phyloP scores from a whole-genome alignment of 2,329 filamentous ascomycete genomes.

The Ascochyta koolunga region DNA sequence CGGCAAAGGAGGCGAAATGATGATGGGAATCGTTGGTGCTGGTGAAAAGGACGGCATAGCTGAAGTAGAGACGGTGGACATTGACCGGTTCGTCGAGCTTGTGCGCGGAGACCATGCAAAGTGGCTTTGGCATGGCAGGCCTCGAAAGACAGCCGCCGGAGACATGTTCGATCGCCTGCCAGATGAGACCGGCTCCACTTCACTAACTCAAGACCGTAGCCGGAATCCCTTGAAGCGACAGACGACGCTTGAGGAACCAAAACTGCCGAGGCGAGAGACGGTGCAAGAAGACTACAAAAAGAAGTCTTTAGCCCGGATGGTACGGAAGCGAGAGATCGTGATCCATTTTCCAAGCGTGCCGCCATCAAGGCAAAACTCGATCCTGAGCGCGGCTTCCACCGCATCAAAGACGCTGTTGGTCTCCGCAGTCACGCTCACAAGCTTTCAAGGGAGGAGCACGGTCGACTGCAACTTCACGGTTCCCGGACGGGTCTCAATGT shows the following conservation, averaged over 20 bases:
- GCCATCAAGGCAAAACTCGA: conserved; percentile 81
- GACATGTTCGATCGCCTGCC: conserved; percentile 50
- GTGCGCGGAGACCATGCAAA: conserved; percentile 83
- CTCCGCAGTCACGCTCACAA: conserved; percentile 51
- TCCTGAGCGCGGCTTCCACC: conserved; percentile 79
- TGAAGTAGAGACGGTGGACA: conserved; percentile 89
- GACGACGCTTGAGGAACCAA: conserved; percentile 46
- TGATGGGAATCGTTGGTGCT: conserved; percentile 87
- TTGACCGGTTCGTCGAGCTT: conserved; percentile 80
- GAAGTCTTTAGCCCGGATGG: conserved; percentile 29
- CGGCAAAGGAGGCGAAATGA: conserved; percentile 91
- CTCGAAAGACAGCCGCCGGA: conserved; percentile 64
- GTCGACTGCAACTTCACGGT: conserved; percentile 22
- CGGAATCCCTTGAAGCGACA: conserved; percentile 59
- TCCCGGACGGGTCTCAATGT: conserved; percentile 24
- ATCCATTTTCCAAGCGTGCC: conserved; percentile 62
- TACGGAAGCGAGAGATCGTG: conserved; percentile 57
- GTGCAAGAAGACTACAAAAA: conserved; percentile 39
- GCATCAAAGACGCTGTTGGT: conserved; percentile 85
- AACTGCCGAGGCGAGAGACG: conserved; percentile 37
- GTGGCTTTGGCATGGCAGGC: conserved; percentile 94
- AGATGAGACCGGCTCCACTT: conserved; percentile 53
- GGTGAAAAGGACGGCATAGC: conserved; percentile 88
- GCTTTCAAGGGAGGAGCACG: conserved; percentile 45
- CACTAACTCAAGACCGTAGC: conserved; percentile 56